Evolutionary conservation across 2,329 filamentous ascomycete species (phyloP).

Genomic region (Ascocoryne sarcoides): DNA sequence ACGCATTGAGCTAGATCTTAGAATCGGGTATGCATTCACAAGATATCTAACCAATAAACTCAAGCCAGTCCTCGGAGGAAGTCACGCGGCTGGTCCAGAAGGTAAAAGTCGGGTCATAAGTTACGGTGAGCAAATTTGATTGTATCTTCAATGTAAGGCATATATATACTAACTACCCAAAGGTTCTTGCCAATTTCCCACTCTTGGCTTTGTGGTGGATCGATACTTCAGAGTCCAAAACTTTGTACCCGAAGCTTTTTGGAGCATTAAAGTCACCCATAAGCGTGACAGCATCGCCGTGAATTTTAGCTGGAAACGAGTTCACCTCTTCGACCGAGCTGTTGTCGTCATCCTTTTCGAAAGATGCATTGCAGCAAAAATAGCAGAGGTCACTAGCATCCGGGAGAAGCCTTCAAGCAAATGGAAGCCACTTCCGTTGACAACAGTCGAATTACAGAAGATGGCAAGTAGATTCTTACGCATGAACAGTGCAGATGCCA

Average conservation of each 20-base stretch:
- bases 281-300: constrained; percentile 69
- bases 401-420: constrained; percentile 87
- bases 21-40: constrained; percentile 89
- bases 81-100: constrained; percentile 44
- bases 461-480: constrained; percentile 80
- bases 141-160: not conserved
- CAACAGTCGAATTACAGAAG: constrained; percentile 94
- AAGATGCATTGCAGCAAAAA: constrained; percentile 67
- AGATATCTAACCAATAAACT: constrained; percentile 75
- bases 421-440: constrained; percentile 87
- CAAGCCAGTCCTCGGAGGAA: constrained; percentile 55
- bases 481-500: constrained; percentile 86
- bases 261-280: constrained; percentile 81
- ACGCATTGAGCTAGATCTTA: constrained; percentile 83
- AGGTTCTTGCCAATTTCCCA: constrained; percentile 92
- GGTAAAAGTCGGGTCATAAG: constrained; percentile 48
- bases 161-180: constrained; percentile 4
- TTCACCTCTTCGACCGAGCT: constrained; percentile 80
- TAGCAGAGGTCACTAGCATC: constrained; percentile 73
- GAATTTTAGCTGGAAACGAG: constrained; percentile 74
- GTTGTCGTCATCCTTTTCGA: constrained; percentile 77
- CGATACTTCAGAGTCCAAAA: constrained; percentile 90
- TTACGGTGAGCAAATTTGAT: constrained; percentile 56
- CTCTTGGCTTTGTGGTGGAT: constrained; percentile 92
- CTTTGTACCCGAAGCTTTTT: constrained; percentile 87